Base-by-base conservation (phyloP, 352 stramenopile genomes). In the Phytopythium ostracodes region DNA sequence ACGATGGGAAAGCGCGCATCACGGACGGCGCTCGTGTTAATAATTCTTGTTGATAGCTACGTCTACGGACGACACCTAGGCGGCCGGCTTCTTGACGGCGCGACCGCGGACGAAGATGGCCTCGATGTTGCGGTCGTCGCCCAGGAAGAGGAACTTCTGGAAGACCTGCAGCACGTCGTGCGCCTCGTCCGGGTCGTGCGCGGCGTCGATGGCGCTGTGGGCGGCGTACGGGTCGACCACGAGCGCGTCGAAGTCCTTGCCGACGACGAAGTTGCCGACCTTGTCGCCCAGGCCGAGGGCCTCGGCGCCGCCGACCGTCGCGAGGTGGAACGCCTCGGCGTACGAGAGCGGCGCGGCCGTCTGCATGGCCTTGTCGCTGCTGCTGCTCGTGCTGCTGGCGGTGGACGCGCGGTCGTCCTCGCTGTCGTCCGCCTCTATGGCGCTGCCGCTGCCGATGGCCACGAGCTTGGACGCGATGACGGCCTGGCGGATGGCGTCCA, bases 241-340 rank as follows among this genome's bases (percentile, higher is more conserved):
- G 0, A 98, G 73, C 15, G 93, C 94, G 58, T 98, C 94, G 53
- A 98, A 97, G 54, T 92, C 74, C 60, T 97, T 98, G 44, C 89
- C 92, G 22, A 76, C 65, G 44, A 71, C 53, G 62, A 98, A 97
- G 63, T 97, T 97, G 64, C 94, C 94, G 0, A 98, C 69, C 9
- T 68, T 83, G 40, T 96, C 76, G 1, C 77, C 72, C 20, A 98
- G 73, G 7, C 82, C 86, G 1, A 97, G 69, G 0, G 77, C 79
- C 38, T 94, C 72, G 4, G 91, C 94, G 43, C 91, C 87, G 7
- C 93, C 94, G 12, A 95, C 60, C 4, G 93, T 98, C 10, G 93
- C 93, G 25, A 98, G 69, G 59, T 96, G 84, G 64, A 98, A 98
- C 6, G 85, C 92, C 67, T 98, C 88, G 12, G 75, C 82, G 52